These are phyloP conservation scores for Candida loeiensis DNA, from an alignment of 805 yeast species.

Conservation along the genomic window DNA sequence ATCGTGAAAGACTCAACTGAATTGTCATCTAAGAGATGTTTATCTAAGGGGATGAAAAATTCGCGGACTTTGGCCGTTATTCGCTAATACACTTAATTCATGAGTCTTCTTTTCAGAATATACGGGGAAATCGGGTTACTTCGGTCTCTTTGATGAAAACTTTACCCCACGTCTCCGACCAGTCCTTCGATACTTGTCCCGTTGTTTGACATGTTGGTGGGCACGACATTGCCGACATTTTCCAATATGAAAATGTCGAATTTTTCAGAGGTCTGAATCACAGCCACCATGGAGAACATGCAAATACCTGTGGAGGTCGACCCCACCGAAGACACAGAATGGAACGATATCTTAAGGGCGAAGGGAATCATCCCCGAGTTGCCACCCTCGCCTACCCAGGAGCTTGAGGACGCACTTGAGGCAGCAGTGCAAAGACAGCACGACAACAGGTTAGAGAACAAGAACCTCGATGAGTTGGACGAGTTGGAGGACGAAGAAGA, in stretches of 20 bases:
- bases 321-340: conserved; percentile 95
- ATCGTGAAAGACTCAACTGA: too few species aligned
- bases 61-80: too few species aligned
- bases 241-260: not conserved
- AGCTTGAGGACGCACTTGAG: conserved; percentile 81
- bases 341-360: conserved; percentile 92
- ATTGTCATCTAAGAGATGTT: too few species aligned
- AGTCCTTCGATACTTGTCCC: too few species aligned
- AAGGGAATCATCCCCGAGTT: conserved; percentile 92
- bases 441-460: conserved; percentile 75
- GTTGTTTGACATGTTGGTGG: too few species aligned
- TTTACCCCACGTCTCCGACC: too few species aligned
- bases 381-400: conserved; percentile 83
- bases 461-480: conserved; percentile 76
- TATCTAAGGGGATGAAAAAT: too few species aligned
- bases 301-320: conserved; percentile 83
- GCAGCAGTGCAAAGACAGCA: conserved; percentile 79
- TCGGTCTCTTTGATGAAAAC: too few species aligned
- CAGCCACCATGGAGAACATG: conserved; percentile 10
- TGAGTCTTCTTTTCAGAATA: too few species aligned
- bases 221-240: not conserved
- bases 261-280: not conserved
- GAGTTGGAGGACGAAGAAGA: conserved; percentile 90
- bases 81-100: too few species aligned
- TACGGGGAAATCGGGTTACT: too few species aligned